A percentile compares a stretch with the other conserved stretches of the same genome.
These are phyloP conservation scores for Trypanosoma melophagium DNA, from an alignment of 208 protist genomes.

Conservation along the genomic window DNA sequence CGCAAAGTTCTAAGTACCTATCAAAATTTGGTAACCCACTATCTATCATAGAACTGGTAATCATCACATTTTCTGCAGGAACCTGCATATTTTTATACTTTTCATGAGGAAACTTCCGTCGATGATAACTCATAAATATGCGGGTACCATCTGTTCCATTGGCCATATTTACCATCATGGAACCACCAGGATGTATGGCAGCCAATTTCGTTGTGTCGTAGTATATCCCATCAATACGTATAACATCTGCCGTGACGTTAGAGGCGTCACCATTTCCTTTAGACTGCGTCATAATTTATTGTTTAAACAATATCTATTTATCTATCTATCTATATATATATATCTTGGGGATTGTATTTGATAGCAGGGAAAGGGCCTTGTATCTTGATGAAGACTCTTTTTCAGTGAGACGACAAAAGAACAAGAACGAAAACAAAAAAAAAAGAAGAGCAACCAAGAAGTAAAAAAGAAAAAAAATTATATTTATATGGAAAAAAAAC, in stretches of 20 bases:
- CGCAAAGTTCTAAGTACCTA: constrained; percentile 65
- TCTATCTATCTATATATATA: constrained; percentile 7
- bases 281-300: neutral
- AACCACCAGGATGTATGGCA: constrained; percentile 57
- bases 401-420: constrained; percentile 8
- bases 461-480: neutral
- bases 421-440: constrained; percentile 7
- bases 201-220: constrained; percentile 75
- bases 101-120: constrained; percentile 68
- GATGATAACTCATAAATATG: constrained; percentile 75
- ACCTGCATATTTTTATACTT: neutral
- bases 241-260: constrained; percentile 34
- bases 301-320: no score
- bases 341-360: neutral
- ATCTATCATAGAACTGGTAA: constrained; percentile 41
- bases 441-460: neutral
- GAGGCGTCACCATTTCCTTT: neutral
- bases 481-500: neutral
- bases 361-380: neutral
- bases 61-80: constrained; percentile 26
- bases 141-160: constrained; percentile 73
- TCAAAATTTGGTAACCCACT: constrained; percentile 54
- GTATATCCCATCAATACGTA: constrained; percentile 77
- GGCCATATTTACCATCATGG: constrained; percentile 70
- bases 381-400: constrained; percentile 7